These are phyloP conservation scores for Diaporthe vaccinii DNA, from an alignment of 2,329 filamentous ascomycete species.

Conservation along the genomic window DNA sequence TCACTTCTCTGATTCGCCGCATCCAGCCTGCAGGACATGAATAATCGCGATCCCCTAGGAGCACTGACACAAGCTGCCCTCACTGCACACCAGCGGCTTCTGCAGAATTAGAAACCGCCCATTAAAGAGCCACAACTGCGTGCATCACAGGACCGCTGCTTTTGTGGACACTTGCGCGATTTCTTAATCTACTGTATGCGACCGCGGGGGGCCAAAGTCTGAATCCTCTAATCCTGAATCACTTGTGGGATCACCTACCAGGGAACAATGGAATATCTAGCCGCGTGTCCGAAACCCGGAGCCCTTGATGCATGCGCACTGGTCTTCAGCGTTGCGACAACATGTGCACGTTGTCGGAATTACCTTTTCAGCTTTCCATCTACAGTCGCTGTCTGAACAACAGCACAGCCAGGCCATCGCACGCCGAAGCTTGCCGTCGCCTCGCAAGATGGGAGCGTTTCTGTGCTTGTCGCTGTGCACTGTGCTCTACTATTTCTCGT, in stretches of 20 bases:
- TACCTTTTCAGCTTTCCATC: neutral
- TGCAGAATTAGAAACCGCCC: neutral
- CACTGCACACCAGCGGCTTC: neutral
- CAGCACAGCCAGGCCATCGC: slow-evolving; percentile 8
- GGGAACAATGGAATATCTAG: neutral
- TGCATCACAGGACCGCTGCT: neutral
- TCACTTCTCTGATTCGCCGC: slow-evolving; percentile 3
- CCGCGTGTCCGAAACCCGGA: neutral
- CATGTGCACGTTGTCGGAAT: neutral
- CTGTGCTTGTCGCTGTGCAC: neutral
- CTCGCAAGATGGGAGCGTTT: neutral
- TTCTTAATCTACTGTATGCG: slow-evolving; percentile 14
- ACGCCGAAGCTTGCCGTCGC: neutral
- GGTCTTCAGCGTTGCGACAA: neutral
- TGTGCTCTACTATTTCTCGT: neutral
- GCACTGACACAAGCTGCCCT: neutral
- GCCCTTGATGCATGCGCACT: neutral
- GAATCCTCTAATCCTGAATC: slow-evolving; percentile 25
- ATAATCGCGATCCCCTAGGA: neutral
- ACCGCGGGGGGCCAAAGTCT: neutral
- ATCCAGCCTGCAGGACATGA: slow-evolving; percentile 12
- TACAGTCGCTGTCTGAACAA: slow-evolving; percentile 6
- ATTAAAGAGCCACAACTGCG: neutral
- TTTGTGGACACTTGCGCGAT: slow-evolving; percentile 22
- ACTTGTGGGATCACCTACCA: slow-evolving; percentile 14